Conservation (phyloP, 345 rosid species). For the Boechera divaricarpa region DNA sequence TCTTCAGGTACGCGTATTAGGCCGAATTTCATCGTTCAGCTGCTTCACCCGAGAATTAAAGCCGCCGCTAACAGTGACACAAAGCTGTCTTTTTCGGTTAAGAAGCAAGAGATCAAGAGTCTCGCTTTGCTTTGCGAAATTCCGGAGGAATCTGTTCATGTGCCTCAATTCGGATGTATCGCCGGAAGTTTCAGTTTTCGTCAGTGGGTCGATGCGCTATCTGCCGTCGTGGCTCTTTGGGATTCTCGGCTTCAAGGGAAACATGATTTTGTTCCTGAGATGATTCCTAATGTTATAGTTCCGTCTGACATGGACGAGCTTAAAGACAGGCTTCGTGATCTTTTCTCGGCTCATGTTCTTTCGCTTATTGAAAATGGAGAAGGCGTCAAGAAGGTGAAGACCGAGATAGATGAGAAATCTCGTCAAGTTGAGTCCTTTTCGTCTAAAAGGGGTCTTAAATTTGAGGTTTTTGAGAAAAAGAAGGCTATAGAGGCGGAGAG, state of each 20-base stretch:
- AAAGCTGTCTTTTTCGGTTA: background rate
- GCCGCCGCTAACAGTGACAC: constrained; percentile 1
- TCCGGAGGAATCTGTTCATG: constrained; percentile 14
- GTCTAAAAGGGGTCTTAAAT: background rate
- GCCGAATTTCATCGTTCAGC: constrained; percentile 48
- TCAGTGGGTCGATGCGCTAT: constrained; percentile 57
- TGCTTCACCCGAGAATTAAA: constrained; percentile 17
- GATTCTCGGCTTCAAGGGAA: constrained; percentile 50
- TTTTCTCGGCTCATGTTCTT: constrained; percentile 50
- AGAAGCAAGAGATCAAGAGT: constrained; percentile 14
- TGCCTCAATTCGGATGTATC: constrained; percentile 22
- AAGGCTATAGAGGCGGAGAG: constrained; percentile 48
- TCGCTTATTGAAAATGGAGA: constrained; percentile 53
- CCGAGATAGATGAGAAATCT: constrained; percentile 37
- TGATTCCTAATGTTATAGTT: constrained; percentile 45
- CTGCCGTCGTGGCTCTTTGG: constrained; percentile 52
- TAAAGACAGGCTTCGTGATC: constrained; percentile 41
- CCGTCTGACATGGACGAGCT: constrained; percentile 57
- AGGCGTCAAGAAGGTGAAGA: constrained; percentile 47
- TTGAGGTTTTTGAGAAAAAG: constrained; percentile 37
- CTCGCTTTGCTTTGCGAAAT: constrained; percentile 35
- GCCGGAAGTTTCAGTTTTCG: constrained; percentile 49
- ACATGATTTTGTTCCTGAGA: constrained; percentile 41
- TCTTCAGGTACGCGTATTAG: constrained; percentile 9
- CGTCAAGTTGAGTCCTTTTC: constrained; percentile 38